Base-by-base conservation (phyloP, 305 asterid species). In the Ilex paraguariensis region DNA sequence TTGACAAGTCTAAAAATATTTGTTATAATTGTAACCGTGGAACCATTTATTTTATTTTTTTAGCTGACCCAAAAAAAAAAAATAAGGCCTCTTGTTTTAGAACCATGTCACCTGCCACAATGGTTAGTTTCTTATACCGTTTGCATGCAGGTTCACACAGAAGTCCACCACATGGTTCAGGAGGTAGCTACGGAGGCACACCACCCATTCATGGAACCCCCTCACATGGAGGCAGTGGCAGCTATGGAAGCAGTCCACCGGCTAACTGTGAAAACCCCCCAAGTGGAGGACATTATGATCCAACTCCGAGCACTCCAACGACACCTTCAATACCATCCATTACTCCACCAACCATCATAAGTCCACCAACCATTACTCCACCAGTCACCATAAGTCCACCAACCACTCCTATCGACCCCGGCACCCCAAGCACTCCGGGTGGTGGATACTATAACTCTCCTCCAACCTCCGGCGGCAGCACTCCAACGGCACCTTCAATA, bases 191-290 rank as follows among this genome's bases (percentile, higher is more conserved):
- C 7, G 77, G 82, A 42, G 62, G 74, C 5, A 31, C 87, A 59
- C 70, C 84, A 3, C 81, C 82, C 3, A 63, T 73, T 10, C 79
- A 73, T 12, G 70, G 58, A 55, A 57, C 73, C 39, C 83, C 75
- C 3, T 52, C 77, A 3, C 80, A 75, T 40, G 87, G 86, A 49
- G 73, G 42, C 9, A 5, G 85, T 13, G 81, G 76, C 17, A 60
- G 59, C 73, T 53, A 68, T 8, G 79, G 84, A 39, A 62, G 75
- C 4, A 36, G 69, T 11, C 79, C 87, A 10, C 82, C 86, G 0
- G 61, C 78, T 58, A 81, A 77, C 83, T 83, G 90, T 54, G 84
- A 81, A 14, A 75, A 44, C 69, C 87, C 89, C 3, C 90, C 91
- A 10, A 83, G 75, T 21, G 78, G 85, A 31, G 79, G 90, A 3